A percentile compares a stretch with the other conserved stretches of the same genome.
Conservation (phyloP, 768 basidiomycete genomes). For the Clitopilus hobsonii region DNA sequence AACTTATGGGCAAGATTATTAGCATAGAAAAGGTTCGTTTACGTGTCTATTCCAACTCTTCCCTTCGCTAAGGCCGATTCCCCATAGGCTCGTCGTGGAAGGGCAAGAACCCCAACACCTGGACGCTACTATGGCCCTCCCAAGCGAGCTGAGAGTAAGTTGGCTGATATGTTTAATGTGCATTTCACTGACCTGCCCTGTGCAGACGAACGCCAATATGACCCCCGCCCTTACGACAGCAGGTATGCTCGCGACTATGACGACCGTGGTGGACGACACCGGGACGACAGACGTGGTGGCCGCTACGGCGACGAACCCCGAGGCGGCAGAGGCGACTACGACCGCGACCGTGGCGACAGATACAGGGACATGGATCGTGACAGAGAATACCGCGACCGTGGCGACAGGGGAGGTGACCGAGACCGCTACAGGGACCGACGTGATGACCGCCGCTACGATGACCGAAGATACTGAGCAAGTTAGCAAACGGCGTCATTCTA, state of each 20-base stretch:
- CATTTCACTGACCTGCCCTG: conserved; percentile 7
- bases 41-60: not conserved
- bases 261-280: conserved; percentile 40
- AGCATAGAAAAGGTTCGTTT: conserved; percentile 79
- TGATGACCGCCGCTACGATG: conserved; percentile 20
- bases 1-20: conserved; percentile 82
- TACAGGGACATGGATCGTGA: conserved; percentile 37
- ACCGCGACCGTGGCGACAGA: conserved; percentile 39
- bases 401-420: conserved; percentile 38
- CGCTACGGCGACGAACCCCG: conserved; percentile 35
- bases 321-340: conserved; percentile 37
- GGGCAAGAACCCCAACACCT: conserved; percentile 89
- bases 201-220: conserved; percentile 80
- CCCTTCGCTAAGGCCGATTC: conserved; percentile 4
- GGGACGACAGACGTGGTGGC: conserved; percentile 30
- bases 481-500: not conserved
- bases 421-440: conserved; percentile 21
- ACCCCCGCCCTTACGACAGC: conserved; percentile 87
- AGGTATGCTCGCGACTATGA: conserved; percentile 67
- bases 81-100: conserved; percentile 76
- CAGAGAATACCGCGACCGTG: conserved; percentile 38
- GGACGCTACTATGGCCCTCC: conserved; percentile 94
- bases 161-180: conserved; percentile 2
- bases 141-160: conserved; percentile 65
- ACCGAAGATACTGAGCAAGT: conserved; percentile 25